Base-by-base conservation (phyloP, 2,329 filamentous ascomycete species). In the Cercospora brassicicola region DNA sequence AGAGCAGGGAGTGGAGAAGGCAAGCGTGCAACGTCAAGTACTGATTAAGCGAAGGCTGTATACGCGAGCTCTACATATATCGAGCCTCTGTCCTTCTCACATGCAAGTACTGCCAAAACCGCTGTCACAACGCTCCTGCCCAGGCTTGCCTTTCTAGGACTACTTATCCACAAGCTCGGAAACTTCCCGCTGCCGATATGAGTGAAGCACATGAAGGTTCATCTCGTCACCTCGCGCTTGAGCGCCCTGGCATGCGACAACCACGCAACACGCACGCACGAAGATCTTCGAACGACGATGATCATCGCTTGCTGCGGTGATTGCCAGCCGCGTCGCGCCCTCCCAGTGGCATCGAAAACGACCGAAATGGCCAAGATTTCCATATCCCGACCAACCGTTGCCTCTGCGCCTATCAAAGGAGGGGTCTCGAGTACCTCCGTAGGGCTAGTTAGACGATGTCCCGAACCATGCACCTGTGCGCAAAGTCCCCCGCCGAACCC, bases 361-460 rank as follows among this genome's bases (percentile, higher is more conserved):
- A 26, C 48, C 8, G 48, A 26, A 55, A 26, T 26, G 48, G 23
- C 11, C 48, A 55, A n/a, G 48, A 55, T n/a, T 55, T 13, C 48
- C 48, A 55, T 28, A 26, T 55, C 20, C 61, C 62, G 62, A 65
- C 62, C 62, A 48, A 57, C 62, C 62, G 62, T 31, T n/a, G 8
- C 62, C 55, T 26, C 10, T 30, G 23, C 61, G 55, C 61, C 45
- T 64, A 28, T 55, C 61, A 53, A 15, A 55, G 31, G 31, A 56
- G 42, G 30, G n/a, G 45, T 53, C 31, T n/a, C 26, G 30, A 20
- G 18, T 1, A 20, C 18, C 18, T 20, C 18, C 9, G 28, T 15
- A 55, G 15, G 18, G n/a, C 45, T 20, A 20, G 18, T 20, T 23
- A n/a, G 39, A 30, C 61, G 61, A 63, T 26, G 48, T 63, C 31